phyloP scores from a whole-genome alignment of 495 filamentous ascomycete genomes.

The Parachaetomium inaequale region DNA sequence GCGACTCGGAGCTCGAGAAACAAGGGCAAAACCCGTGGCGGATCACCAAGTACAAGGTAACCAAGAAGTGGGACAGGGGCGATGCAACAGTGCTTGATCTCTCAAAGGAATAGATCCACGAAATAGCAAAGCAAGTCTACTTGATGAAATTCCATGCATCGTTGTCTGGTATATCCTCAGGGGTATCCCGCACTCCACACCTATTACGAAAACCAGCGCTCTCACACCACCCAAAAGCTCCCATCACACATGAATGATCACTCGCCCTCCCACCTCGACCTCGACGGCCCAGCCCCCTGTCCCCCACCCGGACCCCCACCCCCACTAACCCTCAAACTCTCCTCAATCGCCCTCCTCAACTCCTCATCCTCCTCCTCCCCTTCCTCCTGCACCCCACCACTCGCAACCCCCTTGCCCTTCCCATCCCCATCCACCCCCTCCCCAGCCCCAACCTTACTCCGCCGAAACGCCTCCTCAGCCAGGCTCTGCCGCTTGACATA shows the following conservation, averaged over 20 bases:
- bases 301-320: too few species aligned
- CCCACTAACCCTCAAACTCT: constrained; percentile 40
- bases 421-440: constrained; percentile 18
- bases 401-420: constrained; percentile 7
- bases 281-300: not conserved
- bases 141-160: not conserved
- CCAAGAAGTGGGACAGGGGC: constrained; percentile 15
- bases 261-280: not conserved
- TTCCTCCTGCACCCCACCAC: constrained; percentile 13
- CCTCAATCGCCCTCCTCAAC: constrained; percentile 44
- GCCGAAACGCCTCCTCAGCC: constrained; percentile 55
- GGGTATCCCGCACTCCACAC: not conserved
- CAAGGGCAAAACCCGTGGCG: constrained; percentile 33
- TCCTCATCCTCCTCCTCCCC: constrained; percentile 45
- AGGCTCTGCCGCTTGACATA: constrained; percentile 77
- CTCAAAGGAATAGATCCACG: not conserved
- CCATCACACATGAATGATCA: too few species aligned
- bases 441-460: constrained; percentile 15
- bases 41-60: constrained; percentile 23
- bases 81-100: not conserved
- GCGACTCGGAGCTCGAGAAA: constrained; percentile 25
- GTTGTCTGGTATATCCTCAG: not conserved
- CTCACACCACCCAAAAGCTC: not conserved
- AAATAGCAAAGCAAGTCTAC: not conserved
- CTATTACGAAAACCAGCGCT: not conserved